Evolutionary conservation across 495 filamentous ascomycete species (phyloP).

Genomic region (Neurospora sp.): DNA sequence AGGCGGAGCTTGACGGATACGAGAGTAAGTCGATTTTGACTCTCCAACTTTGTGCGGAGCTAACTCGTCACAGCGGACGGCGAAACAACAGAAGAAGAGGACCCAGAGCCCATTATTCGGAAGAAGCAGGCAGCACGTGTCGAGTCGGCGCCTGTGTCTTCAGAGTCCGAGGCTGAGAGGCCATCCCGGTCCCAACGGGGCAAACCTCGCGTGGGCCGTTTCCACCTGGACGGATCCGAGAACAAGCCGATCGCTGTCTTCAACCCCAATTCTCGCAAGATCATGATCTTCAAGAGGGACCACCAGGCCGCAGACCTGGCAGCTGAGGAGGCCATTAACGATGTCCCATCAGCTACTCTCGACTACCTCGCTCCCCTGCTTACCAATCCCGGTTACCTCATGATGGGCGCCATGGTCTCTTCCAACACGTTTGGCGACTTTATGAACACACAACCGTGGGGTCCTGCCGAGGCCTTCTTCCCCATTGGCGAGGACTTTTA

Average conservation of each 20-base stretch:
- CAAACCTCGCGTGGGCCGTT: slow-evolving; percentile 42
- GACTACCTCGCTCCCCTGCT: slow-evolving; percentile 39
- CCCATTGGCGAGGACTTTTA: slow-evolving; percentile 49
- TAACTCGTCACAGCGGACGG: slow-evolving; percentile 64
- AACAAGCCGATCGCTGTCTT: slow-evolving; percentile 66
- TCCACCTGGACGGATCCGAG: slow-evolving; percentile 43
- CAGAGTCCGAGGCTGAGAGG: slow-evolving; percentile 35
- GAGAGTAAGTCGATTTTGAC: slow-evolving; percentile 50
- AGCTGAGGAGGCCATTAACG: slow-evolving; percentile 32
- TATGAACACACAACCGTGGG: slow-evolving; percentile 53
- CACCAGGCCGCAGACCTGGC: slow-evolving; percentile 31
- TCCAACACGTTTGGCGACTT: slow-evolving; percentile 45
- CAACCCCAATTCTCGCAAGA: slow-evolving; percentile 56
- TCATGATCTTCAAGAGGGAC: slow-evolving; percentile 53
- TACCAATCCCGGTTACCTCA: slow-evolving; percentile 58
- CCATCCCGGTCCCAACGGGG: slow-evolving; percentile 26
- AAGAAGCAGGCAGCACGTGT: slow-evolving; percentile 41
- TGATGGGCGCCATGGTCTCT: slow-evolving; percentile 59
- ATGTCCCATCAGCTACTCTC: slow-evolving; percentile 24
- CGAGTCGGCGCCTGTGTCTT: slow-evolving; percentile 25
- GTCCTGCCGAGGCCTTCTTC: slow-evolving; percentile 70
- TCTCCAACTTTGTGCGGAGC: slow-evolving; percentile 27
- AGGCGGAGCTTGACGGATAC: slow-evolving; percentile 58
- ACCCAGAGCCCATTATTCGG: slow-evolving; percentile 46
- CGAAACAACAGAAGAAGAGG: slow-evolving; percentile 78